A percentile compares a stretch with the other conserved stretches of the same genome.
Evolutionary conservation across 139 green algal genomes (phyloP).

Genomic region (Tetradesmus obliquus): DNA sequence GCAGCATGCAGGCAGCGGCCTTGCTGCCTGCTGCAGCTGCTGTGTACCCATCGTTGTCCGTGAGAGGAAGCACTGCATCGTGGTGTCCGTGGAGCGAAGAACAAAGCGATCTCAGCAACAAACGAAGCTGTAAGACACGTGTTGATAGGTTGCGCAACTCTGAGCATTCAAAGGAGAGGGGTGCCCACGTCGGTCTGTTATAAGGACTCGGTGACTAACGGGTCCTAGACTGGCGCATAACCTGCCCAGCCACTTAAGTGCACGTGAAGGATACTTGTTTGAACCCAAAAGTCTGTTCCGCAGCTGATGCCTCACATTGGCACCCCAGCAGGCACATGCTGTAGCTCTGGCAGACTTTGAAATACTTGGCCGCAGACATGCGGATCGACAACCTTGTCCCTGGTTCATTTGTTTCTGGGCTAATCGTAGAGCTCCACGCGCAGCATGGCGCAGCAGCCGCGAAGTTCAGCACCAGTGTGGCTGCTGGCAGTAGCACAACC

Average conservation of each 20-base stretch:
- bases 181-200: not conserved
- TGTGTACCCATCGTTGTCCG: constrained; percentile 31
- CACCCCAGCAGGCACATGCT: not conserved
- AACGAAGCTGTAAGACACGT: not conserved
- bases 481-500: not conserved
- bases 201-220: not conserved
- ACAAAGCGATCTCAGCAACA: not conserved
- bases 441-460: constrained; percentile 28
- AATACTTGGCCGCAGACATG: constrained; percentile 2
- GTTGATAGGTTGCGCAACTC: not conserved
- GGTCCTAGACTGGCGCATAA: not conserved
- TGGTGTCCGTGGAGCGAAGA: not conserved
- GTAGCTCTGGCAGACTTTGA: not conserved
- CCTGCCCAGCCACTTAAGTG: not conserved
- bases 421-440: constrained; percentile 13
- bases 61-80: constrained; percentile 29
- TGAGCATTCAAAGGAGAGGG: not conserved
- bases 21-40: not conserved
- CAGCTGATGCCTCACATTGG: not conserved
- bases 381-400: constrained; percentile 10
- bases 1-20: not conserved
- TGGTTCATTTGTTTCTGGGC: not conserved
- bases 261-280: not conserved
- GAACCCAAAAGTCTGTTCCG: not conserved
- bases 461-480: not conserved